phyloP scores from a whole-genome alignment of 2,329 filamentous ascomycete genomes.

The Aschersonia sp. region DNA sequence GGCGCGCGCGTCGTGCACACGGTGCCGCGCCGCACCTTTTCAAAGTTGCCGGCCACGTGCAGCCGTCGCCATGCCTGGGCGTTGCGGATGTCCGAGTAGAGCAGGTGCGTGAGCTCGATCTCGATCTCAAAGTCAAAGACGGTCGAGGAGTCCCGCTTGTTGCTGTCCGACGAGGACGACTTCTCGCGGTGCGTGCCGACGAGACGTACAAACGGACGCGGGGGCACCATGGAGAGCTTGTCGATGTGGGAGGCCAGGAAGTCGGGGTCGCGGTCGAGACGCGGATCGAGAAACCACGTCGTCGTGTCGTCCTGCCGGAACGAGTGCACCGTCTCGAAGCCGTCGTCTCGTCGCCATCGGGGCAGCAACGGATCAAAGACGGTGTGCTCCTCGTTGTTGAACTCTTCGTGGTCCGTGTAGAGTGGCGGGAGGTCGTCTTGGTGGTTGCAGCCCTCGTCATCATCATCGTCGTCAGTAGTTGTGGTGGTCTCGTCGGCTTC shows the following conservation, averaged over 20 bases:
- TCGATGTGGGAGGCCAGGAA: constrained; percentile 29
- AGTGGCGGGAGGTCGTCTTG: constrained; percentile 28
- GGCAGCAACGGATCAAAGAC: constrained; percentile 12
- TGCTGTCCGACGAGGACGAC: constrained; percentile 2
- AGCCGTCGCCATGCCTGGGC: constrained; percentile 27
- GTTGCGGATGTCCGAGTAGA: constrained; percentile 30
- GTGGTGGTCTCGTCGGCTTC: not conserved
- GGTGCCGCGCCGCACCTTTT: constrained; percentile 51
- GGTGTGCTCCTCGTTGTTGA: constrained; percentile 3
- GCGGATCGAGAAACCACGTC: constrained; percentile 26
- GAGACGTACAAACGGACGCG: constrained; percentile 36
- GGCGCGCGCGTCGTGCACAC: constrained; percentile 37
- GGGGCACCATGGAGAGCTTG: constrained; percentile 30
- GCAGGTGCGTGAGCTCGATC: constrained; percentile 43
- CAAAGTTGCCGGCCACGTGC: constrained; percentile 39
- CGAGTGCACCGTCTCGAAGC: constrained; percentile 8
- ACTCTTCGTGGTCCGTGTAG: constrained; percentile 23
- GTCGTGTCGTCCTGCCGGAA: constrained; percentile 16
- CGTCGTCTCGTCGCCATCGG: constrained; percentile 5
- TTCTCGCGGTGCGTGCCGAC: constrained; percentile 31
- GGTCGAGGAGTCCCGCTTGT: constrained; percentile 29
- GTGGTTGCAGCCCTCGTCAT: constrained; percentile 5
- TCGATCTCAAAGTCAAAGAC: constrained; percentile 45
- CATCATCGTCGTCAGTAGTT: constrained; percentile 16
- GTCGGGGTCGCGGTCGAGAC: constrained; percentile 27